These are phyloP conservation scores for Flaveria brownii DNA, from an alignment of 129 eudicot species.

Conservation along the genomic window DNA sequence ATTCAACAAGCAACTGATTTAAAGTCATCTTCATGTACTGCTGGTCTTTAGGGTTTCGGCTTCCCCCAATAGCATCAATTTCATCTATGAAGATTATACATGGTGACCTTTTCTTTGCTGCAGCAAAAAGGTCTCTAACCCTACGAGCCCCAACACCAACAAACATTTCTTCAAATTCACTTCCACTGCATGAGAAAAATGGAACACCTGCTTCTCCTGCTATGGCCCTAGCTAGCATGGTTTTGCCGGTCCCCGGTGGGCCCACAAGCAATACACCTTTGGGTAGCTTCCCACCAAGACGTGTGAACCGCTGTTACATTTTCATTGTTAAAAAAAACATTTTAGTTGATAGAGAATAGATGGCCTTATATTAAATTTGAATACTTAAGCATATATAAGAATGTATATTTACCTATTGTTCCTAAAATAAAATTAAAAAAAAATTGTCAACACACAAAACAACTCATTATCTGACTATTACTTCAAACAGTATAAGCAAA, in stretches of 20 bases:
- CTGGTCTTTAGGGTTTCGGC: conserved; percentile 94
- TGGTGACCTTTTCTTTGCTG: conserved; percentile 94
- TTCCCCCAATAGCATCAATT: conserved; percentile 97
- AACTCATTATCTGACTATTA: neutral
- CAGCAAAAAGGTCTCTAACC: conserved; percentile 93
- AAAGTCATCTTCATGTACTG: conserved; percentile 96
- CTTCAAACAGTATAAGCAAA: too few species aligned
- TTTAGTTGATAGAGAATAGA: neutral
- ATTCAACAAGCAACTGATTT: conserved; percentile 91
- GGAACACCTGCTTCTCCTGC: conserved; percentile 99
- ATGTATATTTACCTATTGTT: neutral
- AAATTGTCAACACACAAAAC: neutral
- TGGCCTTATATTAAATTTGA: neutral
- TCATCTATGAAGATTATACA: conserved; percentile 94
- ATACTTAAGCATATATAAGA: neutral
- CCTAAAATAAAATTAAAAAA: neutral
- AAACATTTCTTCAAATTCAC: conserved; percentile 99
- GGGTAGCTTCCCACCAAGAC: conserved; percentile 96
- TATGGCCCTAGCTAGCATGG: conserved; percentile 96
- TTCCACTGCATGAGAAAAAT: conserved; percentile 90
- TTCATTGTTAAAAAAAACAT: neutral
- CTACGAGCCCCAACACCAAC: conserved; percentile 98
- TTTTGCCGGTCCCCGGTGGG: conserved; percentile 98
- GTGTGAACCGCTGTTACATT: conserved; percentile 73
- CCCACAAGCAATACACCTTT: conserved; percentile 96